A percentile compares a stretch with the other conserved stretches of the same genome.
These are phyloP conservation scores for Monilinia fructigena DNA, from an alignment of 2,329 filamentous ascomycete species.

Conservation along the genomic window DNA sequence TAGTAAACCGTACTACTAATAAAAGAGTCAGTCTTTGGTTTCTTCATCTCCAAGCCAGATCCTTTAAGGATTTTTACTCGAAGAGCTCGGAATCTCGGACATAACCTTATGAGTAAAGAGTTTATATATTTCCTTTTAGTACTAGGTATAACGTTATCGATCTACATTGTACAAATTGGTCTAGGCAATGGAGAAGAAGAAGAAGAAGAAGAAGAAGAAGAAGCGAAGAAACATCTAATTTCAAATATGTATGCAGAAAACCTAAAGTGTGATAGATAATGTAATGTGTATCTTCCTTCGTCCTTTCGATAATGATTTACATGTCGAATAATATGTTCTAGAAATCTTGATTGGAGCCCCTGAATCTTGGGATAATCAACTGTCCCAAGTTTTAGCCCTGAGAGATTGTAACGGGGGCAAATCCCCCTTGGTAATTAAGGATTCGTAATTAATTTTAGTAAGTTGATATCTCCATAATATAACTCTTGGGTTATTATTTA, in stretches of 20 bases:
- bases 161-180: background rate
- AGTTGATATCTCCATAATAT: background rate
- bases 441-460: background rate
- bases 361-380: background rate
- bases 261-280: background rate
- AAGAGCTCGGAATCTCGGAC: background rate
- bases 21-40: too few species aligned
- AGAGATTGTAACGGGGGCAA: background rate
- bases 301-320: background rate
- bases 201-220: background rate
- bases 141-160: background rate
- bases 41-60: too few species aligned
- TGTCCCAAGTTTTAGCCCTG: too few species aligned
- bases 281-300: background rate
- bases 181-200: too few species aligned
- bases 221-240: background rate
- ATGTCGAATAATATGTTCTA: background rate
- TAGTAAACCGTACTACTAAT: too few species aligned
- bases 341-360: constrained; percentile 6
- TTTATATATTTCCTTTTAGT: too few species aligned
- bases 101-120: too few species aligned
- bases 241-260: background rate
- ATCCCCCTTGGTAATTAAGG: background rate
- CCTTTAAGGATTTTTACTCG: background rate
- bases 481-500: too few species aligned